These are phyloP conservation scores for Schwanniomyces polymorphus DNA, from an alignment of 805 yeast genomes.

Conservation along the genomic window DNA sequence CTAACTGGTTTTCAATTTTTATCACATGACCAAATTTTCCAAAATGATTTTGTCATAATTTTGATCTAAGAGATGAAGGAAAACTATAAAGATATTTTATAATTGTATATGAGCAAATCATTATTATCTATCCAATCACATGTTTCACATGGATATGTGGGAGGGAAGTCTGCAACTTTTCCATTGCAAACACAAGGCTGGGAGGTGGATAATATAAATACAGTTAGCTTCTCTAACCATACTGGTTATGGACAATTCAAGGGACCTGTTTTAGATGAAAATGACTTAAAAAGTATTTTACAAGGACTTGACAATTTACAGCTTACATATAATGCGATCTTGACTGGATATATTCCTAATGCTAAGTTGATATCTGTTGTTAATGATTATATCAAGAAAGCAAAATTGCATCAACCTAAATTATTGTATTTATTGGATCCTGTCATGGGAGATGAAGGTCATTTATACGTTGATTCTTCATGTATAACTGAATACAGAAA, in stretches of 20 bases:
- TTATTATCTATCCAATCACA: constrained; percentile 68
- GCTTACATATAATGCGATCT: constrained; percentile 49
- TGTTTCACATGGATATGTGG: constrained; percentile 95
- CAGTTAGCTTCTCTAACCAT: constrained; percentile 88
- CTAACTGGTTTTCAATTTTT: not conserved
- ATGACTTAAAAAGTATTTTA: constrained; percentile 48
- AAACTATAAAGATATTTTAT: not conserved
- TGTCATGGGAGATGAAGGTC: constrained; percentile 79
- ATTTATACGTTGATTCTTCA: constrained; percentile 57
- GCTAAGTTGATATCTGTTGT: constrained; percentile 44
- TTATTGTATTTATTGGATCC: constrained; percentile 68
- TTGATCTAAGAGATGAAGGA: not conserved
- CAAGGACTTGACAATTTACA: constrained; percentile 53
- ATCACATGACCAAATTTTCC: not conserved
- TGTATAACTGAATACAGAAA: constrained; percentile 35
- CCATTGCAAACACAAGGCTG: constrained; percentile 86
- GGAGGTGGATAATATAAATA: constrained; percentile 90
- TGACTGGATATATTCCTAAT: constrained; percentile 72
- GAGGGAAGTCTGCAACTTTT: constrained; percentile 86
- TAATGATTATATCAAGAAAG: constrained; percentile 27
- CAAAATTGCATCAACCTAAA: constrained; percentile 33
- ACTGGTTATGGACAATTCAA: constrained; percentile 78
- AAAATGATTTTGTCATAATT: not conserved
- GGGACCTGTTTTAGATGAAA: constrained; percentile 54
- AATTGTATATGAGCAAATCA: constrained; percentile 8